Base-by-base conservation (phyloP, 1,139 yeast species). In the Blastobotrys persicus region DNA sequence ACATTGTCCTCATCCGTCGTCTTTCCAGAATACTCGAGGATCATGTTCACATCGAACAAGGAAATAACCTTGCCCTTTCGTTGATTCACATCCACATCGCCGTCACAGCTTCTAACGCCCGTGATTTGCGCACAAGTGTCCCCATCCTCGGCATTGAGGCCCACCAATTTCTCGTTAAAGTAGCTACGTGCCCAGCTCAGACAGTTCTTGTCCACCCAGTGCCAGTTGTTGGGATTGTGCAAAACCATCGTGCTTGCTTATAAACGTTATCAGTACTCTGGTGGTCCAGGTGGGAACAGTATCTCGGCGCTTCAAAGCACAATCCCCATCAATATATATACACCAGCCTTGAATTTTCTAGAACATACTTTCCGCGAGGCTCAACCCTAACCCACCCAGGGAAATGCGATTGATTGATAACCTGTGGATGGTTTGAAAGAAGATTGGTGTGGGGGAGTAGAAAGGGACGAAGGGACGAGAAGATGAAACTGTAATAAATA, bases 201-300 rank as follows among this genome's bases (percentile, higher is more conserved):
- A 71, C 98, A 92, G 76, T 92, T 92, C 70, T 92, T 92, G 71
- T 92, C 97, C 55, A 92, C 98, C 98, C 98, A 92, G 76, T 92
- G 98, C 98, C 88, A 83, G 68, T 83, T 83, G 67, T 83, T 83
- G 42, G 88, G 88, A 71, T 83, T 83, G 64, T 81, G 81, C 41
- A 83, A 81, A 46, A 80, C 88, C 88, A 83, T 83, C 56, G 42
- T 13, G 17, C n/a, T n/a, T n/a, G n/a, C 11, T 3, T 14, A 31
- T n/a, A 41, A 14, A 17, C n/a, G 35, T 28, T 42, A 17, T n/a
- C 18, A 35, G 19, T 5, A 13, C 37, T 13, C 3, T 16, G 28
- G 16, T 28, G 20, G 23, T n/a, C 20, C n/a, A 19, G 2, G 38
- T 37, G 16, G 26, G 18, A 11, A 6, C n/a, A n/a, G n/a, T n/a